Percentiles rank a stretch among this genome's conserved stretches.
phyloP scores from a whole-genome alignment of 768 basidiomycete genomes.

The Lentinula boryana region DNA sequence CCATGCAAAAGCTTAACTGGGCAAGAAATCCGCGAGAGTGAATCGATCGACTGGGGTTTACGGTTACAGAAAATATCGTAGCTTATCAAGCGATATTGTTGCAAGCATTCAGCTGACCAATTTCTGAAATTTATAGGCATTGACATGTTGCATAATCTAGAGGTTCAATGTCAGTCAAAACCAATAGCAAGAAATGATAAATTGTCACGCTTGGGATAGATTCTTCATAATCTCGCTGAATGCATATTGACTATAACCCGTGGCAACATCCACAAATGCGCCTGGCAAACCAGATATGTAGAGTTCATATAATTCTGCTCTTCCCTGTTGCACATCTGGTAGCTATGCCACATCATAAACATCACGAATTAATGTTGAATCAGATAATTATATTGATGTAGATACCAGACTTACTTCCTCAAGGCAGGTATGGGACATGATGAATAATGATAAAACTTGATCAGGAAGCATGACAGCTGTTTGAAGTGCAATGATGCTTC shows the following conservation, averaged over 20 bases:
- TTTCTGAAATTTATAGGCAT: not conserved
- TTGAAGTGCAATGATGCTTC: not conserved
- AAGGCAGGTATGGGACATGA: conserved; percentile 4
- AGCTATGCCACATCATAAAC: not conserved
- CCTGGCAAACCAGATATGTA: not conserved
- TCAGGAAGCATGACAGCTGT: not conserved
- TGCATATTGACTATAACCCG: not conserved
- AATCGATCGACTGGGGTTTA: conserved; percentile 4
- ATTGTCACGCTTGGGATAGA: not conserved
- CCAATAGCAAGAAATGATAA: not conserved
- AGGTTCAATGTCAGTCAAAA: not conserved
- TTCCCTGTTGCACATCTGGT: not conserved
- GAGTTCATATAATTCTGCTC: not conserved
- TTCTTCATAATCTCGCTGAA: not conserved
- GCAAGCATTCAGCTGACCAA: conserved; percentile 9
- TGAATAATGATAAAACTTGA: not conserved
- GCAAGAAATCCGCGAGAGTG: conserved; percentile 13
- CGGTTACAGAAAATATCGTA: conserved; percentile 13
- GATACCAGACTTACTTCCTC: not conserved
- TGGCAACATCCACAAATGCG: not conserved
- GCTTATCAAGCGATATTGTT: conserved; percentile 8
- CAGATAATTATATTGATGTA: not conserved
- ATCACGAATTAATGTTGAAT: not conserved
- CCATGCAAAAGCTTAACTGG: conserved; percentile 18
- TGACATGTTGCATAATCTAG: not conserved